These are phyloP conservation scores for Leptosphaerulina australis DNA, from an alignment of 2,329 filamentous ascomycete species.

Conservation along the genomic window DNA sequence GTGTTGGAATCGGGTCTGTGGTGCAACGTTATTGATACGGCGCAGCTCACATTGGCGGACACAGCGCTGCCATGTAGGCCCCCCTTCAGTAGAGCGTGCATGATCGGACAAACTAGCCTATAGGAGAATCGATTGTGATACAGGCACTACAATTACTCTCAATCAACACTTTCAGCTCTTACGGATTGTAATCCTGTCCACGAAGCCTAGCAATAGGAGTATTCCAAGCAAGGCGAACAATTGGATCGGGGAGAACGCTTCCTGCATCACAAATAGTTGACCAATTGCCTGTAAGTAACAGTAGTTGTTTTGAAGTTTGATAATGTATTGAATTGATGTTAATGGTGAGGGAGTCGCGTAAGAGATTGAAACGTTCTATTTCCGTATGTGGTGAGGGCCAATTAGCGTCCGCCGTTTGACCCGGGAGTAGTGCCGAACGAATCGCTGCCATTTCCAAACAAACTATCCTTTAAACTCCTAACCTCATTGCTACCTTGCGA, in stretches of 20 bases:
- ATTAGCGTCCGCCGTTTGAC: constrained; percentile 21
- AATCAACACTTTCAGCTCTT: background rate
- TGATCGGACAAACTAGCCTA: background rate
- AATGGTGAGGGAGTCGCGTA: constrained; percentile 23
- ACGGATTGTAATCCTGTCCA: background rate
- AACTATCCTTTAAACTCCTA: background rate
- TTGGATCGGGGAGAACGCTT: background rate
- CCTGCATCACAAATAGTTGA: background rate
- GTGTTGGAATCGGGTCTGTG: background rate
- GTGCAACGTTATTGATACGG: background rate
- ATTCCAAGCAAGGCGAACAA: background rate
- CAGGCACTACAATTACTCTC: background rate
- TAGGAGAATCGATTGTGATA: background rate
- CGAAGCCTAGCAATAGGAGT: background rate
- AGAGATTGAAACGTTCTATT: constrained; percentile 28
- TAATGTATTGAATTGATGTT: constrained; percentile 19
- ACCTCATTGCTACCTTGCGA: constrained; percentile 7
- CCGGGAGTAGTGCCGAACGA: constrained; percentile 16
- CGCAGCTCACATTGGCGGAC: background rate
- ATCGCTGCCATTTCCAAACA: constrained; percentile 12
- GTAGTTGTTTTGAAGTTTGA: constrained; percentile 11
- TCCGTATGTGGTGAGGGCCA: constrained; percentile 12
- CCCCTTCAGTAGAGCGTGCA: no score
- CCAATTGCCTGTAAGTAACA: background rate
- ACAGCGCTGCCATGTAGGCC: background rate